phyloP scores from a whole-genome alignment of 1,284 basidiomycete species.

The Takashimella koratensis region DNA sequence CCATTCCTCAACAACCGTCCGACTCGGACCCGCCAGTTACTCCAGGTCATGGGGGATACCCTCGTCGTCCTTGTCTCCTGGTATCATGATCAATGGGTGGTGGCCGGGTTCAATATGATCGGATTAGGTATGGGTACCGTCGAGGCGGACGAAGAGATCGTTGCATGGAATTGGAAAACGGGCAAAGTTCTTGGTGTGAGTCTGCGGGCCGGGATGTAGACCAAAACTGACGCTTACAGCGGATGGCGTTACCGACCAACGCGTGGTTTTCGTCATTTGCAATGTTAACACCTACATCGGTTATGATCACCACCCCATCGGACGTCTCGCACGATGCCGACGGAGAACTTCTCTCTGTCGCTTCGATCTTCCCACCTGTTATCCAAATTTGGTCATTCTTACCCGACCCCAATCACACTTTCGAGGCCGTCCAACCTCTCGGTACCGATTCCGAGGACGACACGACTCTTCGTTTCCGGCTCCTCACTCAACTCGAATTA shows the following conservation, averaged over 20 bases:
- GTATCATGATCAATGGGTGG: conserved; percentile 25
- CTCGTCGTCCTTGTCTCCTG: conserved; percentile 40
- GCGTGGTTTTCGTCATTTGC: conserved; percentile 34
- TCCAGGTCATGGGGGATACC: conserved; percentile 47
- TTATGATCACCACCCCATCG: conserved; percentile 33
- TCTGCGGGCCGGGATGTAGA: neutral
- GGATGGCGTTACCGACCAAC: conserved; percentile 26
- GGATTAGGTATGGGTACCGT: conserved; percentile 21
- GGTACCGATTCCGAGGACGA: conserved; percentile 26
- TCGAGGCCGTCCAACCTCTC: conserved; percentile 30
- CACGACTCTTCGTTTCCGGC: conserved; percentile 30
- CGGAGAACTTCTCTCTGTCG: conserved; percentile 6
- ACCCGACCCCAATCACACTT: conserved; percentile 17
- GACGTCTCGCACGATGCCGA: conserved; percentile 19
- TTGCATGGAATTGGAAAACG: conserved; percentile 49
- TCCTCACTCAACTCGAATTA: conserved; percentile 31
- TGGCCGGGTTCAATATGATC: conserved; percentile 18
- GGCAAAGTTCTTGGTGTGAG: conserved; percentile 39
- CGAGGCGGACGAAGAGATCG: conserved; percentile 39
- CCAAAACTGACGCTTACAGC: conserved; percentile 13
- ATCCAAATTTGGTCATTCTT: conserved; percentile 39
- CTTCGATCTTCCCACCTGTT: conserved; percentile 29
- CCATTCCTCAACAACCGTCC: conserved; percentile 17
- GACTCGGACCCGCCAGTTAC: conserved; percentile 37
- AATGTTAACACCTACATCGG: conserved; percentile 28